Percentiles rank a stretch among this genome's conserved stretches.
Evolutionary conservation across 139 green algal species (phyloP).

Genomic region (Micromonas commoda): DNA sequence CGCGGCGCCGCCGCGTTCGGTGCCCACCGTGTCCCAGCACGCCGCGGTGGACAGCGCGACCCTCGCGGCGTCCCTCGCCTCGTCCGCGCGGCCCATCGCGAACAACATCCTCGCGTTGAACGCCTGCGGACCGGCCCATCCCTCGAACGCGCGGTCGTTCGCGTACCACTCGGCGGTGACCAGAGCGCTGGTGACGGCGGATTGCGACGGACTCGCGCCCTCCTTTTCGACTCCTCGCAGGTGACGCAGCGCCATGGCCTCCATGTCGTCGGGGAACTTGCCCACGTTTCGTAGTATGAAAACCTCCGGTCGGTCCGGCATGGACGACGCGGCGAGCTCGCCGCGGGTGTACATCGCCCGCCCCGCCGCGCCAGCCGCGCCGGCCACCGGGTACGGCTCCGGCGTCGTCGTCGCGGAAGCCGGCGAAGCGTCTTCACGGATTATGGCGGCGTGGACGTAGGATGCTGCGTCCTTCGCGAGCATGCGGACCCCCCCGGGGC

Average conservation of each 20-base stretch:
- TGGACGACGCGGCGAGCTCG: not conserved
- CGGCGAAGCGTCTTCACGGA: not conserved
- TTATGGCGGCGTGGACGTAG: not conserved
- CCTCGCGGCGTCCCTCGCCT: constrained; percentile 14
- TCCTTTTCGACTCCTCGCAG: not conserved
- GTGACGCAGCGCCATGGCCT: not conserved
- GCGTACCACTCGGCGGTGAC: constrained; percentile 14
- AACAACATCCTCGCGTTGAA: constrained; percentile 8
- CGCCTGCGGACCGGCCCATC: constrained; percentile 19
- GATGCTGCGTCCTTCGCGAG: not conserved
- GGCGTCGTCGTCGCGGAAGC: not conserved
- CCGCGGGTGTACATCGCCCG: not conserved
- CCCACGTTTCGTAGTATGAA: not conserved
- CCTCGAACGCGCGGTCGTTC: not conserved
- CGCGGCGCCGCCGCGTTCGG: not conserved
- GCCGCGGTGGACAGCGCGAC: not conserved
- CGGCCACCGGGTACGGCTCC: not conserved
- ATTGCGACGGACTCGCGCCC: not conserved
- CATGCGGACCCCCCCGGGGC: not conserved
- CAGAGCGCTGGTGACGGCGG: constrained; percentile 7
- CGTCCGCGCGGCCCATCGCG: not conserved
- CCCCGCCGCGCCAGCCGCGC: too few species aligned
- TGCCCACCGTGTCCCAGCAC: not conserved
- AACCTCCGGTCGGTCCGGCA: not conserved
- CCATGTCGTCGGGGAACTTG: not conserved